Percentiles rank a stretch among this genome's conserved stretches.
Evolutionary conservation across 2,329 filamentous ascomycete genomes (phyloP).

Genomic region (Paraphoma sp.): DNA sequence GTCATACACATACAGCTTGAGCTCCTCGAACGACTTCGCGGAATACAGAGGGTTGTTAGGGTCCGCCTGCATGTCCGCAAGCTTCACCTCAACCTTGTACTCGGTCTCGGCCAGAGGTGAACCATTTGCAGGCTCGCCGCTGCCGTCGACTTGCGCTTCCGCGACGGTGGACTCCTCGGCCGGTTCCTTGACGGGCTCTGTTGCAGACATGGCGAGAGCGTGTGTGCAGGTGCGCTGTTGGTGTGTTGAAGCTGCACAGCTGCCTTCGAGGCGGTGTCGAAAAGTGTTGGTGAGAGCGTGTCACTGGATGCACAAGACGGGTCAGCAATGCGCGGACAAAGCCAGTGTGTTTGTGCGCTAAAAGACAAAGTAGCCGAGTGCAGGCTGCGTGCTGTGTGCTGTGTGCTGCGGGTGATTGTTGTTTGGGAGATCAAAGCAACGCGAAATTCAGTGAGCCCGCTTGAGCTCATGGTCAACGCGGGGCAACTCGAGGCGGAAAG

Average conservation of each 20-base stretch:
- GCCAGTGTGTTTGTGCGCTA: not conserved
- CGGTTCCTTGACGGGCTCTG: conserved; percentile 17
- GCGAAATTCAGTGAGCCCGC: conserved; percentile 7
- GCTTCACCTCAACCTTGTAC: conserved; percentile 90
- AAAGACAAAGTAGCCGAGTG: not conserved
- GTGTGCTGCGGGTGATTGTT: not conserved
- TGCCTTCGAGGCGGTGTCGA: not conserved
- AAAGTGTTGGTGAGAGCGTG: not conserved
- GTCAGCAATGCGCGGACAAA: not conserved
- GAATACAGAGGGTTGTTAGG: conserved; percentile 88
- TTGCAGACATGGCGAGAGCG: conserved; percentile 15
- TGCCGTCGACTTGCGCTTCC: conserved; percentile 55
- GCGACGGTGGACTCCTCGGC: conserved; percentile 18
- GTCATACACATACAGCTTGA: conserved; percentile 73
- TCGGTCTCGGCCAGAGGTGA: conserved; percentile 70
- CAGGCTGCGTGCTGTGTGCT: not conserved
- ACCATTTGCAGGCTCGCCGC: conserved; percentile 47
- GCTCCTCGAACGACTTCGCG: conserved; percentile 80
- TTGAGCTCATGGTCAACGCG: conserved; percentile 30
- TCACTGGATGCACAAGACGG: not conserved
- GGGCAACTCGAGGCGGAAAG: conserved; percentile 26
- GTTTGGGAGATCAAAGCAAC: conserved; percentile 6
- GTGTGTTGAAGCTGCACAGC: not conserved
- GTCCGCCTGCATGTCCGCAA: conserved; percentile 87
- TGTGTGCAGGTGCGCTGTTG: not conserved